Evolutionary conservation across 2,329 filamentous ascomycete species (phyloP).

Genomic region (Pyricularia sp.): DNA sequence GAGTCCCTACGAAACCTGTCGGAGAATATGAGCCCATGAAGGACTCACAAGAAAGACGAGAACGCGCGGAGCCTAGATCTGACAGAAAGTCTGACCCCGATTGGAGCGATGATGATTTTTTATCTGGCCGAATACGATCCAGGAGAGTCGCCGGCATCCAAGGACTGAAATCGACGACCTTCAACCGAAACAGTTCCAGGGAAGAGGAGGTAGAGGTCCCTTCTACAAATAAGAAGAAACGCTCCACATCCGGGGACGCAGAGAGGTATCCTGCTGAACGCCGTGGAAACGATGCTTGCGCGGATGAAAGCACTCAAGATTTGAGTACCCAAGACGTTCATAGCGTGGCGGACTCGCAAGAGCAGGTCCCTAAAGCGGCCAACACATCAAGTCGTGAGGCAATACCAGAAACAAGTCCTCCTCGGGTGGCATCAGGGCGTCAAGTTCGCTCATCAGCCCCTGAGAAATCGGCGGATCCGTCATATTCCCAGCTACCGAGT

Average conservation of each 20-base stretch:
- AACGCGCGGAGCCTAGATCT: conserved; percentile 10
- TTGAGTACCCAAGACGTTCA: conserved; percentile 3
- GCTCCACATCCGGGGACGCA: not conserved
- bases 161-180: conserved; percentile 30
- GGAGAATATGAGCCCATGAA: conserved; percentile 35
- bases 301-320: conserved; percentile 1
- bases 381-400: conserved; percentile 7
- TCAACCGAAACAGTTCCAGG: conserved; percentile 16
- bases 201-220: conserved; percentile 24
- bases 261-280: not conserved
- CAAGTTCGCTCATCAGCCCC: not conserved
- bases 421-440: not conserved
- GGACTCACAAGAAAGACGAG: conserved; percentile 32
- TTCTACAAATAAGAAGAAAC: conserved; percentile 19
- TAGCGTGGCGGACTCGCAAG: conserved; percentile 2
- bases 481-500: not conserved
- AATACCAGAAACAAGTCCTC: conserved; percentile 15
- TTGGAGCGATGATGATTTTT: conserved; percentile 22
- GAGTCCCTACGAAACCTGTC: conserved; percentile 20
- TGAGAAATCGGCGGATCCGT: not conserved
- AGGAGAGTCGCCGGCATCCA: conserved; percentile 30
- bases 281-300: not conserved
- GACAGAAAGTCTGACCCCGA: conserved; percentile 17
- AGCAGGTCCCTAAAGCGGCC: not conserved
- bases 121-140: conserved; percentile 24